These are phyloP conservation scores for Ormosia semicastrata DNA, from an alignment of 306 rosid species.

Conservation along the genomic window DNA sequence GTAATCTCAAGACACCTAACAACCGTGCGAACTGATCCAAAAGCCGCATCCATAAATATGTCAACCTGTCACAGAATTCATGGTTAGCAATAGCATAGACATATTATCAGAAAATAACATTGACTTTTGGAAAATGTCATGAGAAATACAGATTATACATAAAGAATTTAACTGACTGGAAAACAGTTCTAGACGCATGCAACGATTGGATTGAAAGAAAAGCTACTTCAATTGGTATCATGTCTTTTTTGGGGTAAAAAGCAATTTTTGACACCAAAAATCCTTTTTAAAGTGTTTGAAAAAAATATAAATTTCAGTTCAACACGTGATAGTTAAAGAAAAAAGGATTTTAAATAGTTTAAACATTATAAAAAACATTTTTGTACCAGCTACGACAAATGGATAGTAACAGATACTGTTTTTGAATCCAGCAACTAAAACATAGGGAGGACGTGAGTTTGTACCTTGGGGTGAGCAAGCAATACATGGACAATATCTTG, in stretches of 20 bases:
- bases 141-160: background rate
- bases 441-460: background rate
- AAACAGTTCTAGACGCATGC: conserved; percentile 24
- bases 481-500: conserved; percentile 79
- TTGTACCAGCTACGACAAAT: conserved; percentile 21
- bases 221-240: background rate
- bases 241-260: background rate
- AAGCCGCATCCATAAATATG: conserved; percentile 92
- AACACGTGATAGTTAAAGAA: background rate
- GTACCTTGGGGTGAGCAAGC: conserved; percentile 93
- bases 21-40: conserved; percentile 73
- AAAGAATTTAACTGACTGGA: background rate
- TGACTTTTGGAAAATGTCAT: conserved; percentile 12
- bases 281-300: background rate
- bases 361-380: background rate
- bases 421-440: conserved; percentile 13
- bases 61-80: conserved; percentile 69
- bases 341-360: conserved; percentile 6
- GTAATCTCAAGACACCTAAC: conserved; percentile 60
- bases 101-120: conserved; percentile 16
- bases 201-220: conserved; percentile 11
- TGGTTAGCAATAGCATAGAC: conserved; percentile 32
- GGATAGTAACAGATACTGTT: background rate
- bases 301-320: background rate
- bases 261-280: background rate